Percentiles rank a stretch among this genome's conserved stretches.
Conservation (phyloP, 2,329 filamentous ascomycete species). For the Pseudocercospora musae region DNA sequence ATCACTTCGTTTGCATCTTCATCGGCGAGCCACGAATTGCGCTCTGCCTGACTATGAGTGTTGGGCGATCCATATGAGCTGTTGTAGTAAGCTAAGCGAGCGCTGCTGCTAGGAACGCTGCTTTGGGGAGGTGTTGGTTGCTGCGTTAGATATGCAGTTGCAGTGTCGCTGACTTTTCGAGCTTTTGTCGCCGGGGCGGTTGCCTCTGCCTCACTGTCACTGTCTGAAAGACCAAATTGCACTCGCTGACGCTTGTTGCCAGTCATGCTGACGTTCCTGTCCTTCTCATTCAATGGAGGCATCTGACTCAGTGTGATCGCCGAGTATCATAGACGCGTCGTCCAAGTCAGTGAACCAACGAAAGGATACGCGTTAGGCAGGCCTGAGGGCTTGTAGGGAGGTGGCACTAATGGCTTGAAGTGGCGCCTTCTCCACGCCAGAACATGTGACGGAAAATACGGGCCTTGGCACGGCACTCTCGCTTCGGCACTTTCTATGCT, state of each 20-base stretch:
- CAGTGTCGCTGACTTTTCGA: neutral
- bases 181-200: neutral
- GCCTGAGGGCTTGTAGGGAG: neutral
- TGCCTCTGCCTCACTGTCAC: constrained; percentile 13
- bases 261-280: neutral
- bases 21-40: constrained; percentile 28
- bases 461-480: neutral
- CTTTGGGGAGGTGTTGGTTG: constrained; percentile 1
- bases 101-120: constrained; percentile 7
- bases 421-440: neutral
- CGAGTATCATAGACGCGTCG: neutral
- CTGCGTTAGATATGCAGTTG: neutral
- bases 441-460: neutral
- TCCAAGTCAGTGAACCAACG: neutral
- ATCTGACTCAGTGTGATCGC: neutral
- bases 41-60: constrained; percentile 21
- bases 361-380: neutral
- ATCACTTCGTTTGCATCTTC: constrained; percentile 32
- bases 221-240: constrained; percentile 24
- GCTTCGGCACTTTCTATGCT: neutral
- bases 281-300: neutral
- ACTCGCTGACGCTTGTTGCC: constrained; percentile 22
- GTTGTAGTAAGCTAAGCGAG: constrained; percentile 7
- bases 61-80: constrained; percentile 9
- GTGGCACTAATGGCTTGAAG: neutral